A percentile compares a stretch with the other conserved stretches of the same genome.
These are phyloP conservation scores for Pestalotiopsis sp. DNA, from an alignment of 2,329 filamentous ascomycete genomes.

Conservation along the genomic window DNA sequence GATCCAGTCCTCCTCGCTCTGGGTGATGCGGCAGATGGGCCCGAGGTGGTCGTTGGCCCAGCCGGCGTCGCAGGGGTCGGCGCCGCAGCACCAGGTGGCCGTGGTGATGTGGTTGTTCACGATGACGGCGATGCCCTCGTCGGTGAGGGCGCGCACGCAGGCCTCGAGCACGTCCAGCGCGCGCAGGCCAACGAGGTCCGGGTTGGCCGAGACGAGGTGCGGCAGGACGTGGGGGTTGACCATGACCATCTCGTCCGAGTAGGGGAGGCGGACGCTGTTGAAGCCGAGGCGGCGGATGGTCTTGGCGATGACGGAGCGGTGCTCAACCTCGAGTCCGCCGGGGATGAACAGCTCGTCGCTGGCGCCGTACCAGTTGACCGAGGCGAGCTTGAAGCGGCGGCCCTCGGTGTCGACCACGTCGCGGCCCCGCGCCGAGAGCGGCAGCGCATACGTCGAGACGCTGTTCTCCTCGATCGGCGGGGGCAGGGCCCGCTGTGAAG, in stretches of 20 bases:
- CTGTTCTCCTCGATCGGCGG: constrained; percentile 42
- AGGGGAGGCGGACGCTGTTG: constrained; percentile 70
- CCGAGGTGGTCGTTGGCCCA: constrained; percentile 69
- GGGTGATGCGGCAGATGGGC: constrained; percentile 59
- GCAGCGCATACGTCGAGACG: constrained; percentile 53
- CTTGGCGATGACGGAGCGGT: constrained; percentile 60
- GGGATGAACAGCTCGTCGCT: constrained; percentile 68
- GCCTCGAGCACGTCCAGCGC: constrained; percentile 65
- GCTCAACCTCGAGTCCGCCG: constrained; percentile 63
- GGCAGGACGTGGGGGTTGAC: constrained; percentile 57
- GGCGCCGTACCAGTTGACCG: constrained; percentile 72
- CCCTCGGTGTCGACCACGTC: constrained; percentile 60
- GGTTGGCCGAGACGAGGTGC: constrained; percentile 57
- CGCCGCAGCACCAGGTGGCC: constrained; percentile 70
- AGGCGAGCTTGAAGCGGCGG: constrained; percentile 62
- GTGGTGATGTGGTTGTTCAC: constrained; percentile 73
- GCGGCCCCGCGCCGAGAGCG: constrained; percentile 60
- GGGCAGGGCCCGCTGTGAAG: constrained; percentile 45
- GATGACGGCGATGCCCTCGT: constrained; percentile 64
- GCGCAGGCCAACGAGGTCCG: constrained; percentile 56
- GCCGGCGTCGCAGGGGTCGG: constrained; percentile 66
- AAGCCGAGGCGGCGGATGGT: constrained; percentile 65
- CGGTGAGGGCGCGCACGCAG: constrained; percentile 59
- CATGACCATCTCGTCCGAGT: constrained; percentile 69
- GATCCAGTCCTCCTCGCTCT: constrained; percentile 69